Percentiles rank a stretch among this genome's conserved stretches.
phyloP scores from a whole-genome alignment of 441 rosid species.

The Jatropha multifida region DNA sequence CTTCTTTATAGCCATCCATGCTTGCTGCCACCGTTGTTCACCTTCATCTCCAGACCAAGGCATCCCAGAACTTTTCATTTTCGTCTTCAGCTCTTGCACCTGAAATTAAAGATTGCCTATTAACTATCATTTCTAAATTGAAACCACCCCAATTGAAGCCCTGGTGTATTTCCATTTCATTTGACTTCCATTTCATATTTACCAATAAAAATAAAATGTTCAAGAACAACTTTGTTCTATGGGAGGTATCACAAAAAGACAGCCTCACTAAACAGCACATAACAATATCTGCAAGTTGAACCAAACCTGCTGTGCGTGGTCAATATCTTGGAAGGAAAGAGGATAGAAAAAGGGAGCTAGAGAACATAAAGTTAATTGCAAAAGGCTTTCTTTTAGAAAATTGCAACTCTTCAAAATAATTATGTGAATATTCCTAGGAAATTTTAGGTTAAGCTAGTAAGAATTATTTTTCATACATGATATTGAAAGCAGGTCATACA shows the following conservation, averaged over 20 bases:
- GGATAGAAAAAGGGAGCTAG: background rate
- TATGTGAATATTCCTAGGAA: background rate
- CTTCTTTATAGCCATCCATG: constrained; percentile 97
- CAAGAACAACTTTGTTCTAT: background rate
- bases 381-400: background rate
- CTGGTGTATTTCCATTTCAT: background rate
- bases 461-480: background rate
- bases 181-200: constrained; percentile 5
- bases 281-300: background rate
- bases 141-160: background rate
- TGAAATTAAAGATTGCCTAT: constrained; percentile 34
- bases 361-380: constrained; percentile 1
- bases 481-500: background rate
- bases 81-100: constrained; percentile 82
- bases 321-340: background rate
- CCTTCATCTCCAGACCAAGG: constrained; percentile 99
- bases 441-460: background rate
- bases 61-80: constrained; percentile 84
- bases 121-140: constrained; percentile 14
- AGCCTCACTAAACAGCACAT: constrained; percentile 2
- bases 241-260: constrained; percentile 3
- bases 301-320: background rate
- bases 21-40: constrained; percentile 84
- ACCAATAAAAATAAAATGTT: background rate
- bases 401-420: background rate